Evolutionary conservation across 805 yeast species (phyloP).

Genomic region (Sugiyamaella qingdaonensis): DNA sequence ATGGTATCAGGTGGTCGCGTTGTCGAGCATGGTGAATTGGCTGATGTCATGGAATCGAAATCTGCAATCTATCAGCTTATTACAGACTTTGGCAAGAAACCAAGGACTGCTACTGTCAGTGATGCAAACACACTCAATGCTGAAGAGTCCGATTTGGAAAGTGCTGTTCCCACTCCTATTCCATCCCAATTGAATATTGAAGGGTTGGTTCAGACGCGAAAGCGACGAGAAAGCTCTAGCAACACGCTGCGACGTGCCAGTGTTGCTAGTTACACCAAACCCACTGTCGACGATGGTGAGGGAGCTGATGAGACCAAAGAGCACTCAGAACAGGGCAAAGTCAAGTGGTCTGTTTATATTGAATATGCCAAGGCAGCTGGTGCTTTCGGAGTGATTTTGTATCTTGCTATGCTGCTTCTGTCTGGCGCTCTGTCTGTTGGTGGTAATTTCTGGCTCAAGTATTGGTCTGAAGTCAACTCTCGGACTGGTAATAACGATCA

Average conservation of each 20-base stretch:
- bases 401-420: constrained; percentile 50
- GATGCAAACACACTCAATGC: constrained; percentile 17
- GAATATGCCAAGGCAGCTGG: constrained; percentile 89
- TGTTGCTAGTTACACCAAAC: constrained; percentile 49
- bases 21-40: constrained; percentile 35
- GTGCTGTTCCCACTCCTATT: constrained; percentile 8
- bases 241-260: constrained; percentile 55
- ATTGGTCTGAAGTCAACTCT: constrained; percentile 93
- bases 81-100: constrained; percentile 26
- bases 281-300: constrained; percentile 24
- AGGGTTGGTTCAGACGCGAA: not conserved
- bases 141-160: constrained; percentile 1
- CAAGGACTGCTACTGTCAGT: constrained; percentile 8
- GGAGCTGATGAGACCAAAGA: constrained; percentile 45
- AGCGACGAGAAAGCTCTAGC: constrained; percentile 23
- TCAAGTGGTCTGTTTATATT: constrained; percentile 77
- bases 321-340: constrained; percentile 89
- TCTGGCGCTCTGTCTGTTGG: constrained; percentile 60
- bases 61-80: constrained; percentile 24
- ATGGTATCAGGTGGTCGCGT: constrained; percentile 53
- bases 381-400: constrained; percentile 55
- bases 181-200: constrained; percentile 8
- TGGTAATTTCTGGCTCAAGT: constrained; percentile 89
- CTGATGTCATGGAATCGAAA: constrained; percentile 25
- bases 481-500: constrained; percentile 64